Base-by-base conservation (phyloP, 257 asterid species). In the Gardenia jasminoides region DNA sequence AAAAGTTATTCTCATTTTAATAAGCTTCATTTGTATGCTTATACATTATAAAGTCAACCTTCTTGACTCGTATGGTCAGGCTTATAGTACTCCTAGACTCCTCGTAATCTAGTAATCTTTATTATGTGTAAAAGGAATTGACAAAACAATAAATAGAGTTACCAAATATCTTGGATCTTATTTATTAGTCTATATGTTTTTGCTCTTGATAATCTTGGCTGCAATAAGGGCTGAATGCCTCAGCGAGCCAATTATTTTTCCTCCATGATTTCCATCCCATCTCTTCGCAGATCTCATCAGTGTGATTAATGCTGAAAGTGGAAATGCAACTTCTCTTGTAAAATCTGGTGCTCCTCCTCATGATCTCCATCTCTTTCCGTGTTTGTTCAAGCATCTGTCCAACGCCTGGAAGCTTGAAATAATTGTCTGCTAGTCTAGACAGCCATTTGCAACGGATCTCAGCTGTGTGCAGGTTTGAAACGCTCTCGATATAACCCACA, bases 191-290 rank as follows among this genome's bases (percentile, higher is more conserved):
- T 41, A 39, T 77, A 70, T 62, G 70, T 64, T 88, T 70, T 71
- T 87, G 75, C 50, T 87, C 88, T 52, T 83, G 78, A 47, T 94
- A 94, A 65, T 94, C 98, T 83, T 87, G 93, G 88, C 97, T 91
- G 82, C 84, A 89, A 80, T 94, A 94, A 62, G 98, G 97, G 85
- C 94, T 88, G 80, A 94, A 94, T 62, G 92, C 91, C 79, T 94
- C 98, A 7, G 94, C 87, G 52, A 94, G 48, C 98, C 92, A 92
- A 70, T 71, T 90, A 8, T 79, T 88, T 90, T 94, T 94, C 92
- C 98, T 91, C 92, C 92, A 90, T 0, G 93, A 82, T 0, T 50
- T 89, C 98, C 96, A 94, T 24, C 98, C 98, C 98, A 94, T 92
- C 80, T 94, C 98, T 71, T 91, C 85, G 26, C 98, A 94, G 3